Evolutionary conservation across 139 green algal genomes (phyloP), one percentile per base, ranked within the genome.

Genomic region (Mychonastes homosphaera): DNA sequence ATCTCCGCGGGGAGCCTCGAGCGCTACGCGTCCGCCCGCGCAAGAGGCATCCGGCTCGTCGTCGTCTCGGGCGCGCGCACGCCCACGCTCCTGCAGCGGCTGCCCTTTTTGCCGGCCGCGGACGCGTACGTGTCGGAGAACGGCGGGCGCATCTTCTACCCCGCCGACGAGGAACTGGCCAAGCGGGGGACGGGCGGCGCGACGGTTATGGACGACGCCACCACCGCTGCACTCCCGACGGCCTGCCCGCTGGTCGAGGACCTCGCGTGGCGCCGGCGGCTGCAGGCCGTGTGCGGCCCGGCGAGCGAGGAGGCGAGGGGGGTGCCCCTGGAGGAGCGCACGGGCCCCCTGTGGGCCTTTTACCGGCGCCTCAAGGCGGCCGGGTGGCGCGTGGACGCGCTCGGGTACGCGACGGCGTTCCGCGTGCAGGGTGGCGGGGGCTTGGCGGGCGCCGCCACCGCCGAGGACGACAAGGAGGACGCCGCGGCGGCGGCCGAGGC

Each of bases 101-200:
- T 92, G 48, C 74, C 84, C 3, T 89, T 73, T 69, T 74, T 91
- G 50, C 84, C 84, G 8, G 60, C 61, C 3, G 80, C 78, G 7
- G 84, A 91, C 54, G 84, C 84, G 9, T 82, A 77, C 56, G 79
- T 88, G 2, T 80, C 75, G 54, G 84, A 91, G 49, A 89, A 84
- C 23, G 84, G 84, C 9, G 83, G 83, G 26, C 71, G 83, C 39
- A 84, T 90, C 29, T 86, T 82, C 41, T 87, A 80, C 49, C 64
- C 69, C 16, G 70, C 68, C 4, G 60, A 57, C 15, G n/a, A 62
- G 34, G n/a, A 38, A 55, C 18, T 32, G 24, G 34, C 24, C 26
- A 38, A 26, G 4, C 7, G 6, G 21, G n/a, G 19, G n/a, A 38
- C 2, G 10, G 2, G 34, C 3, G n/a, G n/a, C n/a, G n/a, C 18